Conservation (phyloP, 73 alveolate genomes). For the Tetrahymena borealis region DNA sequence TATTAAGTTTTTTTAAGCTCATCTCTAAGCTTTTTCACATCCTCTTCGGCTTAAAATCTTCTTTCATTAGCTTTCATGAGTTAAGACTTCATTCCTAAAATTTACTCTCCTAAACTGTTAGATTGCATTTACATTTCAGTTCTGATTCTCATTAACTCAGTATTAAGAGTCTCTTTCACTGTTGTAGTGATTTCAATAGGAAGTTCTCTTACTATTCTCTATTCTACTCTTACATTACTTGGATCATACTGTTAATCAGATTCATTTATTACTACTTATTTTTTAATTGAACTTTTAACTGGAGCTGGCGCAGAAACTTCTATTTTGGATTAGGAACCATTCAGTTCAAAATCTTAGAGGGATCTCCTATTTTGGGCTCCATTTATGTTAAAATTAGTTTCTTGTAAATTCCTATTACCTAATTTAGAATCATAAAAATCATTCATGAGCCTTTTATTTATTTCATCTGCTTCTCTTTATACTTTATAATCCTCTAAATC, state of each 20-base stretch:
- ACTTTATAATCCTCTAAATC: neutral
- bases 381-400: neutral
- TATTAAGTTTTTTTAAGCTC: neutral
- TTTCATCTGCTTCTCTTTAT: neutral
- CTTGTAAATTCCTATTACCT: neutral
- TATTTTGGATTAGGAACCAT: neutral
- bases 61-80: neutral
- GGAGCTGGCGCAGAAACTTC: neutral
- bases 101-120: neutral
- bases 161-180: neutral
- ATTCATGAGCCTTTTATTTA: neutral
- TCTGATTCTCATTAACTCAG: neutral
- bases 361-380: neutral
- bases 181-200: conserved; percentile 1
- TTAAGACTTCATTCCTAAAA: neutral
- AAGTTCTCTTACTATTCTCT: neutral
- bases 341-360: neutral
- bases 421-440: neutral
- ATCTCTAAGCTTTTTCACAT: neutral
- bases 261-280: neutral
- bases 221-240: neutral
- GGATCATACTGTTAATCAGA: neutral
- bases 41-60: neutral
- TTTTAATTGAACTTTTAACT: neutral
- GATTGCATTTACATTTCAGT: neutral